Base-by-base conservation (phyloP, 2,329 filamentous ascomycete genomes). In the Aspergillus persii region DNA sequence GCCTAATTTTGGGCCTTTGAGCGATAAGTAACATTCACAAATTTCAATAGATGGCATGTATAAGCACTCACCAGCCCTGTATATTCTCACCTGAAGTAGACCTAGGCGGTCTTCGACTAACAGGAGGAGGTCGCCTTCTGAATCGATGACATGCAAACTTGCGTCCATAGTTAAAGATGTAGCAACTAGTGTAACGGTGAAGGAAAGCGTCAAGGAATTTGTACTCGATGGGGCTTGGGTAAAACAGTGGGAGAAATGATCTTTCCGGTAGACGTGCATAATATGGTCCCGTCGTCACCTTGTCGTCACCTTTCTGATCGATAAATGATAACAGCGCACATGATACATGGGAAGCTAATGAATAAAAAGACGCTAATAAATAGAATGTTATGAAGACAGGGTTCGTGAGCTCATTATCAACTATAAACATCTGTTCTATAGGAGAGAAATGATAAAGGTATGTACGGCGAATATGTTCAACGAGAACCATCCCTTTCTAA, bases 391-490 rank as follows among this genome's bases (percentile, higher is more conserved):
- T 18, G 18, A 31, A 58, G 31, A 3, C 52, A 51, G 49, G 27
- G 36, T 58, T 60, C 58, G 50, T 60, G 54, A 60, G 47, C 41
- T 58, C 58, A 41, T 60, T 29, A 58, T 39, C 55, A 55, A 57
- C 46, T 62, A 58, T 58, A 48, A 31, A 60, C 36, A 27, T 51
- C 39, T 51, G 52, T 53, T 36, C 52, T 12, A 53, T 49, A 41
- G 23, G 29, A 33, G 30, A 30, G 46, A 33, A 23, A 49, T 53
- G 50, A 23, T 54, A 51, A 23, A 23, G 18, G 18, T 23, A n/a
- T 44, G 41, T 53, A 48, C 44, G 18, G 18, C 26, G 29, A 50
- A 56, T 46, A 12, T 12, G 8, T 44, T 6, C 26, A 53, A 54
- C 29, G 12, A 15, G 41, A 46, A n/a, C n/a, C 18, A 8, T 46